Percentiles rank a stretch among this genome's conserved stretches.
phyloP scores from a whole-genome alignment of 192 early-diverging fungal species.

The Gryganskiella cystojenkinii region DNA sequence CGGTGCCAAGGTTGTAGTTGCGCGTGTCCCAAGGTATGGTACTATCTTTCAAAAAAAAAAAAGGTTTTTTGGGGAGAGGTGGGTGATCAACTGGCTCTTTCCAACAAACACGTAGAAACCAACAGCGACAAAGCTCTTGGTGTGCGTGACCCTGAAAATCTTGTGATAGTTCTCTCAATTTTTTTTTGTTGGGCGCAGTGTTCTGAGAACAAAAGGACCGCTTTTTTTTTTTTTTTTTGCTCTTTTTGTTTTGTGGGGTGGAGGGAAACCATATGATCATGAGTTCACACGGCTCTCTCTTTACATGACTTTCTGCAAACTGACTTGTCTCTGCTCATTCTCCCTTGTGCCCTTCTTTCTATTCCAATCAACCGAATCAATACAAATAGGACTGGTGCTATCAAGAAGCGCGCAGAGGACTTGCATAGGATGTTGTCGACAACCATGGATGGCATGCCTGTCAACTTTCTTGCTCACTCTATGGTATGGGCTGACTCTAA shows the following conservation, averaged over 20 bases:
- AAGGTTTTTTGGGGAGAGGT: too few relatives aligned
- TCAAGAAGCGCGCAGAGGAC: slow-evolving; percentile 79
- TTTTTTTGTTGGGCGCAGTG: slow-evolving; percentile 34
- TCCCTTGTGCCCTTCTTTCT: not conserved
- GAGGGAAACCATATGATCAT: too few relatives aligned
- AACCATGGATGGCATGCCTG: slow-evolving; percentile 60
- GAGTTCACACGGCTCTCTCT: not conserved
- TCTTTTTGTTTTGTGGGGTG: not conserved
- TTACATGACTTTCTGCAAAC: not conserved
- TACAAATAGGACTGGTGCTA: slow-evolving; percentile 71
- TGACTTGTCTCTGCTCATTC: not conserved
- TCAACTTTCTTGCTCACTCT: slow-evolving; percentile 94
- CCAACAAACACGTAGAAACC: too few relatives aligned
- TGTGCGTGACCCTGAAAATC: not conserved
- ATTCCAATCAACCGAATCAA: not conserved
- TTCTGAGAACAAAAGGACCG: not conserved
- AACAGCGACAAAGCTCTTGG: too few relatives aligned
- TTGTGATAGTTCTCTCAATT: not conserved
- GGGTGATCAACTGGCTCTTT: too few relatives aligned
- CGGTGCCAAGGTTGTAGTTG: slow-evolving; percentile 85
- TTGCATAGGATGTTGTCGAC: slow-evolving; percentile 76
- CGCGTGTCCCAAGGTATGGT: slow-evolving; percentile 73
- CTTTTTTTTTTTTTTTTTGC: not conserved
- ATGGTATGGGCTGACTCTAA: slow-evolving; percentile 68
- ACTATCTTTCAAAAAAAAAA: too few relatives aligned